These are phyloP conservation scores for Trebouxia sp. DNA, from an alignment of 139 green algal species.

Conservation along the genomic window DNA sequence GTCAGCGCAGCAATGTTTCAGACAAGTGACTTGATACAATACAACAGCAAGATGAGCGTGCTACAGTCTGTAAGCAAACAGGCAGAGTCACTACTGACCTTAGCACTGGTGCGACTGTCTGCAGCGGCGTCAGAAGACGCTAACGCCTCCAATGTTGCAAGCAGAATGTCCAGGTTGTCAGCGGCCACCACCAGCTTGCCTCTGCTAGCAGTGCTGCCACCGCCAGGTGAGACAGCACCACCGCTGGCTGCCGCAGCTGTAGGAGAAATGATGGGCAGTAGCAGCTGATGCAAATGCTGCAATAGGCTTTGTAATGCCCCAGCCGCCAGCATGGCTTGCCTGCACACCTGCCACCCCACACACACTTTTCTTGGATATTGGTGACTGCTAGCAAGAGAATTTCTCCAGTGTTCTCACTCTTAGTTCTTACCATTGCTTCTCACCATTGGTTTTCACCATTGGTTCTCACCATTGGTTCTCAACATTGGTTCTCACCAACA, in stretches of 20 bases:
- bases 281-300: conserved; percentile 5
- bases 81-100: no score
- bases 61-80: neutral
- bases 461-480: no score
- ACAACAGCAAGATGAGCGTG: no score
- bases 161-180: conserved; percentile 46
- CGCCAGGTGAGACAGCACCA: neutral
- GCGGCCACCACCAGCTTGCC: neutral
- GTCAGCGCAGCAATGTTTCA: no score
- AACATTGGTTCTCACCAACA: no score
- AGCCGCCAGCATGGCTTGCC: neutral
- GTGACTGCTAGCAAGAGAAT: no score
- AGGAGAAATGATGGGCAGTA: neutral
- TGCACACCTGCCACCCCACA: conserved; percentile 19
- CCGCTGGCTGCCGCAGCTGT: neutral
- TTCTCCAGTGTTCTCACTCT: no score
- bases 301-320: neutral
- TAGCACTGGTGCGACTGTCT: neutral
- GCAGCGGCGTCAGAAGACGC: conserved; percentile 1
- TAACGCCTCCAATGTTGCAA: conserved; percentile 44
- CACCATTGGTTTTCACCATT: no score
- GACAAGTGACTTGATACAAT: no score
- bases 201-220: neutral
- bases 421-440: no score
- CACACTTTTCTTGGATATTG: no score